Conservation (phyloP, 495 filamentous ascomycete species). For the Neurospora sp. region DNA sequence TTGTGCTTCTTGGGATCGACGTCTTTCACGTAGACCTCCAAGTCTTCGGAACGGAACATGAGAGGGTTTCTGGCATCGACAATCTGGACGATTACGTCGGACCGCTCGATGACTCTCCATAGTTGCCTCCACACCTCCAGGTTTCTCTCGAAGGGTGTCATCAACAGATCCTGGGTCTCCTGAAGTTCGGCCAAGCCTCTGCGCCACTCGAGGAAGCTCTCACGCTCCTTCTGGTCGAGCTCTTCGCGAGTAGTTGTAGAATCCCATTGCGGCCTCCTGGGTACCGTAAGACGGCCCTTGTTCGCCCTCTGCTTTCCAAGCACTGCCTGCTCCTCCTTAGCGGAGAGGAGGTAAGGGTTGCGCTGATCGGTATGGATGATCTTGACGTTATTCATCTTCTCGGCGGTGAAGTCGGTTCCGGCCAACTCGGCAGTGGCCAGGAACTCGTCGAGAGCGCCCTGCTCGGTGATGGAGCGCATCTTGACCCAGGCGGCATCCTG, state of each 20-base stretch:
- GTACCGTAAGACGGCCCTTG: slow-evolving; percentile 71
- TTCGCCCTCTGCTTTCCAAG: slow-evolving; percentile 75
- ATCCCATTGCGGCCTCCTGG: slow-evolving; percentile 84
- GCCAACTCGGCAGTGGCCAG: slow-evolving; percentile 80
- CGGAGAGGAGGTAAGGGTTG: slow-evolving; percentile 88
- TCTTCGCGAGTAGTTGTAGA: slow-evolving; percentile 68
- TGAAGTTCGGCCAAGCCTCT: slow-evolving; percentile 85
- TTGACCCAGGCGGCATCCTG: slow-evolving; percentile 82
- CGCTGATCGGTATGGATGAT: slow-evolving; percentile 93
- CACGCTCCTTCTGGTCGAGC: slow-evolving; percentile 69
- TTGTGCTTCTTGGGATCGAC: slow-evolving; percentile 84
- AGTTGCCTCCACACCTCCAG: slow-evolving; percentile 96
- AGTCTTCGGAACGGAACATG: slow-evolving; percentile 85
- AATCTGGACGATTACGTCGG: slow-evolving; percentile 94
- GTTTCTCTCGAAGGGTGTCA: slow-evolving; percentile 98
- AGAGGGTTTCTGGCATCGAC: slow-evolving; percentile 94
- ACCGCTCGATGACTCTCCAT: slow-evolving; percentile 97
- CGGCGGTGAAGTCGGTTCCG: slow-evolving; percentile 95
- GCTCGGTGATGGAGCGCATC: slow-evolving; percentile 97
- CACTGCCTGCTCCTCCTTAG: slow-evolving; percentile 70
- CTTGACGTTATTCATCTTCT: slow-evolving; percentile 97
- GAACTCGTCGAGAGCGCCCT: slow-evolving; percentile 79
- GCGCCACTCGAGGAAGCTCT: slow-evolving; percentile 79
- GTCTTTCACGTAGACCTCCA: slow-evolving; percentile 91
- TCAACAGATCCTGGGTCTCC: slow-evolving; percentile 83